Evolutionary conservation across 257 asterid genomes (phyloP).

Genomic region (Nicotiana undulata): DNA sequence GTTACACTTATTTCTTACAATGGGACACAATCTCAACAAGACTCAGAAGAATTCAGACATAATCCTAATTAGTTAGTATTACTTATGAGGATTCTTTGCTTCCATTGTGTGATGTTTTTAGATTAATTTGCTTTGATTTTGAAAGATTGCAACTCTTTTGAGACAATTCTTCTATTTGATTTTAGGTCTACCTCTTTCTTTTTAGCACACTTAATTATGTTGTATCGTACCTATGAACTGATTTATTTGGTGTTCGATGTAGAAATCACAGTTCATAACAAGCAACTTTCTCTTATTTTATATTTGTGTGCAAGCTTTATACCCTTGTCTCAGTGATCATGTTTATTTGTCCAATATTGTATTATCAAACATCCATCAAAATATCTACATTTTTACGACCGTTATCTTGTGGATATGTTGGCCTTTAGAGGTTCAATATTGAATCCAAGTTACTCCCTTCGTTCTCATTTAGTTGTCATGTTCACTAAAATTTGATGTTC

Average conservation of each 20-base stretch:
- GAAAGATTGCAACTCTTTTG: not conserved
- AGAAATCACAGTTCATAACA: not conserved
- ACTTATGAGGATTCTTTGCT: not conserved
- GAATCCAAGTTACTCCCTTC: not conserved
- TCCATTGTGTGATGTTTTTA: not conserved
- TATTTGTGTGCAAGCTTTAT: not conserved
- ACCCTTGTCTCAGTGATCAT: not conserved
- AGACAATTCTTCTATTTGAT: not conserved
- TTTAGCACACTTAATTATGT: not conserved
- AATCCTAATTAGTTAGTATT: not conserved
- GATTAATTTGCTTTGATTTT: not conserved
- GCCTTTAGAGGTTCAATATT: not conserved
- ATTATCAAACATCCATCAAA: not conserved
- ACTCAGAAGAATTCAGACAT: not conserved
- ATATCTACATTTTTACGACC: not conserved
- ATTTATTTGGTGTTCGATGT: not conserved
- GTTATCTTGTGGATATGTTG: not conserved
- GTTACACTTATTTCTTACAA: not conserved
- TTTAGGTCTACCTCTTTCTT: not conserved
- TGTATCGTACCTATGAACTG: not conserved
- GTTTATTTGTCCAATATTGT: not conserved
- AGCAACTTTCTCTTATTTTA: not conserved
- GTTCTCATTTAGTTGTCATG: no score
- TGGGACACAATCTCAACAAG: not conserved
- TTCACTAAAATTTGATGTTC: no score